These are phyloP conservation scores for Stagonosporopsis cucurbitacearum DNA, from an alignment of 2,329 filamentous ascomycete genomes.

Conservation along the genomic window DNA sequence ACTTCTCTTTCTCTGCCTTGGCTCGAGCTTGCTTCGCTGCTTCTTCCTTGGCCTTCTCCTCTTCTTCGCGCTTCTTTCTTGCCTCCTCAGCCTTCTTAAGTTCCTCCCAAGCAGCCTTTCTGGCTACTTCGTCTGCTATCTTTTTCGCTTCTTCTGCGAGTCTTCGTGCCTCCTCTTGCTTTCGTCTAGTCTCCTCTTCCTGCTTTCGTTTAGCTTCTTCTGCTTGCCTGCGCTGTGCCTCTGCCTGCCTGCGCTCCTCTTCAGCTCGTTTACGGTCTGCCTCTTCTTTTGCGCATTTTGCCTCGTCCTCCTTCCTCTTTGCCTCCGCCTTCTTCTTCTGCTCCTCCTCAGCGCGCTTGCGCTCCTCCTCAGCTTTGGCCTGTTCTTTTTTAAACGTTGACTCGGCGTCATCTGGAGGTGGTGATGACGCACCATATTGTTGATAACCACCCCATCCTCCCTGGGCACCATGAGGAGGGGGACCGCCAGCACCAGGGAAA, in stretches of 20 bases:
- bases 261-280: slow-evolving; percentile 50
- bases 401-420: slow-evolving; percentile 40
- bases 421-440: slow-evolving; percentile 40
- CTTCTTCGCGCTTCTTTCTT: slow-evolving; percentile 38
- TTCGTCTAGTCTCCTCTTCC: slow-evolving; percentile 48
- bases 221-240: slow-evolving; percentile 42
- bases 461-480: slow-evolving; percentile 42
- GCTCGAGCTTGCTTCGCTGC: slow-evolving; percentile 54
- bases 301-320: slow-evolving; percentile 42
- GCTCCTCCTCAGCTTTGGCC: slow-evolving; percentile 54
- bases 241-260: slow-evolving; percentile 28
- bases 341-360: slow-evolving; percentile 67
- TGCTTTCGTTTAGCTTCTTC: slow-evolving; percentile 46
- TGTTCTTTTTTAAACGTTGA: slow-evolving; percentile 47
- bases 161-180: slow-evolving; percentile 51
- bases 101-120: slow-evolving; percentile 53
- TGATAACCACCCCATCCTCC: slow-evolving; percentile 35
- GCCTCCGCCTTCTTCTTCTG: slow-evolving; percentile 47
- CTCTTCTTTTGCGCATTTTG: slow-evolving; percentile 49
- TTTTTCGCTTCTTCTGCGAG: slow-evolving; percentile 55
- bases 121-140: slow-evolving; percentile 52
- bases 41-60: slow-evolving; percentile 57
- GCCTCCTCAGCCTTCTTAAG: slow-evolving; percentile 47
- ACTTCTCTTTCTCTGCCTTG: slow-evolving; percentile 58
- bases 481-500: slow-evolving; percentile 41